These are phyloP conservation scores for Mycocentrospora acerina DNA, from an alignment of 2,329 filamentous ascomycete species.

Conservation along the genomic window DNA sequence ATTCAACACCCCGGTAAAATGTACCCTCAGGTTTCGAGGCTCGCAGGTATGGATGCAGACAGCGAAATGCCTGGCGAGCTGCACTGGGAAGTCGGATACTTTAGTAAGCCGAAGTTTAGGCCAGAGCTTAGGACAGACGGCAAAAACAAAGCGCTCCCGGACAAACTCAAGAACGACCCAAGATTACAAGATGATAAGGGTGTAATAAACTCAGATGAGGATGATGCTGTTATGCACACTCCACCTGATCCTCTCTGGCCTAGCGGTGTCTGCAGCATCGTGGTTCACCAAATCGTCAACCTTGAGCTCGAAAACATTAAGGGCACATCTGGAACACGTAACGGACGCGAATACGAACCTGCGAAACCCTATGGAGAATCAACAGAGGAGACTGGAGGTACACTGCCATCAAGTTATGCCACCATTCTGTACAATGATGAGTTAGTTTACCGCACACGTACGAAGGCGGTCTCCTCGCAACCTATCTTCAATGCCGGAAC, in stretches of 20 bases:
- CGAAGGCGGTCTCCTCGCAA: conserved; percentile 90
- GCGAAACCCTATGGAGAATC: conserved; percentile 82
- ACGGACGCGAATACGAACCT: conserved; percentile 85
- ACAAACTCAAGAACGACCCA: conserved; percentile 69
- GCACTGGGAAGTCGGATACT: conserved; percentile 95
- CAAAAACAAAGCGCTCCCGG: conserved; percentile 75
- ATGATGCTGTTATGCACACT: conserved; percentile 84
- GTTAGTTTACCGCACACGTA: conserved; percentile 86
- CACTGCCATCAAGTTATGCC: conserved; percentile 88
- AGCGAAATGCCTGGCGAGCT: conserved; percentile 90
- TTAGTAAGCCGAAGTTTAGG: conserved; percentile 85
- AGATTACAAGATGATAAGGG: conserved; percentile 89
- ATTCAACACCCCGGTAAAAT: conserved; percentile 92
- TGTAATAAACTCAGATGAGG: conserved; percentile 67
- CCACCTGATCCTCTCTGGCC: conserved; percentile 97
- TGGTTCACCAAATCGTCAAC: conserved; percentile 94
- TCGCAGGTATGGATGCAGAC: conserved; percentile 79
- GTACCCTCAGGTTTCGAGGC: conserved; percentile 83
- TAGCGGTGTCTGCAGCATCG: conserved; percentile 79
- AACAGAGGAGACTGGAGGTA: conserved; percentile 78
- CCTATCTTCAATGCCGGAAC: conserved; percentile 98
- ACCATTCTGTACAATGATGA: conserved; percentile 90
- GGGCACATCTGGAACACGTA: conserved; percentile 77
- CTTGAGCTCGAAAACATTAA: conserved; percentile 90
- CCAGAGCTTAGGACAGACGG: conserved; percentile 83